Evolutionary conservation across 2,329 filamentous ascomycete species (phyloP), one percentile per base, ranked within the genome.

Genomic region (Stagonosporopsis vannaccii): DNA sequence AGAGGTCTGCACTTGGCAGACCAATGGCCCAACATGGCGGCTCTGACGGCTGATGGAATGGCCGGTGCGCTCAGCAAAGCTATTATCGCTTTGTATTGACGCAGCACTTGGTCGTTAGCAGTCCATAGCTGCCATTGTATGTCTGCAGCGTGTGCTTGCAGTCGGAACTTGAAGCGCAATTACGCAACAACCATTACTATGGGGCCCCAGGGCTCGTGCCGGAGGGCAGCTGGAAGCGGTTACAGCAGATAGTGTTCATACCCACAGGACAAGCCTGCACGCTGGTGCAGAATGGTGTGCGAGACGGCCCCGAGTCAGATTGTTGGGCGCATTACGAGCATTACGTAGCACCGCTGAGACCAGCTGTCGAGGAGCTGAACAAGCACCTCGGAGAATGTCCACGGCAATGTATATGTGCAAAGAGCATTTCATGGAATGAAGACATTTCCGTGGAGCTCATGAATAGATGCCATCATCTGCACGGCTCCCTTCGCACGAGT

Each of bases 321-420:
- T 55, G 52, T 55, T 55, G 52, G 28, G 46, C 52, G 45, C 45
- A 25, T 47, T 47, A 28, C 49, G 30, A 26, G 42, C 50, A 49
- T 44, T 54, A 50, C 47, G 53, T 56, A 51, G 53, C 36, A 42
- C 33, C 35, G 9, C 32, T 22, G 40, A 19, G 46, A 41, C 35
- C 41, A 12, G 25, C 23, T 49, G 40, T 28, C 13, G 13, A 42
- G 19, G 25, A 30, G 51, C 43, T 28, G 17, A 36, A 12, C 41
- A 32, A 15, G 41, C 41, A 32, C 17, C 26, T 8, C n/a, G 15
- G 7, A 13, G 26, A 13, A n/a, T n/a, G 4, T 12, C 17, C 35
- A 20, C 35, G 17, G 12, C 13, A 20, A 12, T 25, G 17, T 25
- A 22, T 11, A 12, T 11, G 37, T 20, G 17, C 23, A n/a, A 2